These are phyloP conservation scores for Leishmania gerbilli DNA, from an alignment of 208 protist species.

Conservation along the genomic window DNA sequence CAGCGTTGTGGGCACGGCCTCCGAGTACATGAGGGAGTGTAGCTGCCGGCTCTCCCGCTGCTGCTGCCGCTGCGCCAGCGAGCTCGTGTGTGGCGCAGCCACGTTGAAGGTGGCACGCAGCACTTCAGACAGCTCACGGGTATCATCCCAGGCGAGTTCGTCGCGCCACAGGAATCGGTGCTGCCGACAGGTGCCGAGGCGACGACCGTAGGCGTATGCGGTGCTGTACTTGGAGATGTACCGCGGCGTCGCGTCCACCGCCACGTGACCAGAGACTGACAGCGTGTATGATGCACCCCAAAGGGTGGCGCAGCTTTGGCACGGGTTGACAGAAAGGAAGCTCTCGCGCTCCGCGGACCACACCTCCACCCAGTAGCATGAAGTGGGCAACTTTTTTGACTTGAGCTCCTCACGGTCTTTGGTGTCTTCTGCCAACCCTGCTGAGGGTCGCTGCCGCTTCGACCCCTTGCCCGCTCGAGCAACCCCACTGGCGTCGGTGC, in stretches of 20 bases:
- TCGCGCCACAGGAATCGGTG: conserved; percentile 82
- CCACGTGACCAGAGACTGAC: conserved; percentile 63
- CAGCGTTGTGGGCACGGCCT: conserved; percentile 83
- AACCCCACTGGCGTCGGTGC: neutral
- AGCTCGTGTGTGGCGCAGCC: conserved; percentile 19
- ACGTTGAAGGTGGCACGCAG: conserved; percentile 61
- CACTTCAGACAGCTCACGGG: conserved; percentile 72
- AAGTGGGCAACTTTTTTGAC: conserved; percentile 63
- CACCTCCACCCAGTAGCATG: conserved; percentile 90
- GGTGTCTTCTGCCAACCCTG: conserved; percentile 3
- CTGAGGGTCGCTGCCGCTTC: conserved; percentile 16
- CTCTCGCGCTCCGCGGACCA: conserved; percentile 78
- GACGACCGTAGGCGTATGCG: conserved; percentile 53
- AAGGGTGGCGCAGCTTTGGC: conserved; percentile 62
- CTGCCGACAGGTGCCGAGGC: conserved; percentile 59
- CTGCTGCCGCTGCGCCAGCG: conserved; percentile 31
- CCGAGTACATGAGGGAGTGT: conserved; percentile 76
- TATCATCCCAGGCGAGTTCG: conserved; percentile 76
- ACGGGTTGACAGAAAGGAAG: conserved; percentile 88
- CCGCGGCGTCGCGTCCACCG: conserved; percentile 78
- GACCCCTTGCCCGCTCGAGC: neutral
- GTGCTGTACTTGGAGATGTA: conserved; percentile 86
- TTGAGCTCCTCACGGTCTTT: conserved; percentile 25
- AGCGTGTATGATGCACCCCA: conserved; percentile 89
- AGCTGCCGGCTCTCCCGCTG: conserved; percentile 71